Percentiles rank a stretch among this genome's conserved stretches.
These are phyloP conservation scores for Penicillium tannophilum DNA, from an alignment of 495 filamentous ascomycete species.

Conservation along the genomic window DNA sequence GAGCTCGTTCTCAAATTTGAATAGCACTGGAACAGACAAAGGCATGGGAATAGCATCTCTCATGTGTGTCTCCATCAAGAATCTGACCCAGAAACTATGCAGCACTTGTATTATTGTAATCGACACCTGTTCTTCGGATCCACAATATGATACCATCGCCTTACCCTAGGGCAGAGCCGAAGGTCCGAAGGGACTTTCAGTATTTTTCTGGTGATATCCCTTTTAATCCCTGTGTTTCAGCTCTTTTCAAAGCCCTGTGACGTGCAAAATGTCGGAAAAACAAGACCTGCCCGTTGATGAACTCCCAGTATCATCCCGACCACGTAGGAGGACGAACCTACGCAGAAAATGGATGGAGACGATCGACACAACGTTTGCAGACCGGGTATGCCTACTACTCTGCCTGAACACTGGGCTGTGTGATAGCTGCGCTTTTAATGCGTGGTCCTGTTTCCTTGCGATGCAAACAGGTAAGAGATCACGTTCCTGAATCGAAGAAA, in stretches of 20 bases:
- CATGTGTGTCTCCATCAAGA: too few species aligned
- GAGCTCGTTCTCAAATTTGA: too few species aligned
- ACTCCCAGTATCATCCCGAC: neutral
- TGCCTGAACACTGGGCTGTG: conserved; percentile 1
- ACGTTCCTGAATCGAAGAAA: neutral
- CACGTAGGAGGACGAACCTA: neutral
- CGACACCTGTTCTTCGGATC: neutral
- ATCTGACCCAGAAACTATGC: too few species aligned
- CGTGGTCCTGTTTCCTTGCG: conserved; percentile 1
- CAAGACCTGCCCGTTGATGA: neutral
- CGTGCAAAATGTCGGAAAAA: neutral
- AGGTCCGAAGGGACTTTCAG: neutral
- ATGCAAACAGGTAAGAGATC: neutral
- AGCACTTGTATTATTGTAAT: too few species aligned
- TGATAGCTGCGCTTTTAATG: conserved; percentile 2
- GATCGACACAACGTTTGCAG: neutral
- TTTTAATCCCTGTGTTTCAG: neutral
- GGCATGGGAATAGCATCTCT: too few species aligned
- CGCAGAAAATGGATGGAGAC: neutral
- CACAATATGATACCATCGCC: neutral
- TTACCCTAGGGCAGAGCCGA: conserved; percentile 3
- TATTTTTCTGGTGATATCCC: neutral
- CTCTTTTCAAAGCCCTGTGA: neutral
- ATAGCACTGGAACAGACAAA: too few species aligned
- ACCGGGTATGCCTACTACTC: neutral